Conservation (phyloP, 2,329 filamentous ascomycete genomes). For the Onygena corvina region DNA sequence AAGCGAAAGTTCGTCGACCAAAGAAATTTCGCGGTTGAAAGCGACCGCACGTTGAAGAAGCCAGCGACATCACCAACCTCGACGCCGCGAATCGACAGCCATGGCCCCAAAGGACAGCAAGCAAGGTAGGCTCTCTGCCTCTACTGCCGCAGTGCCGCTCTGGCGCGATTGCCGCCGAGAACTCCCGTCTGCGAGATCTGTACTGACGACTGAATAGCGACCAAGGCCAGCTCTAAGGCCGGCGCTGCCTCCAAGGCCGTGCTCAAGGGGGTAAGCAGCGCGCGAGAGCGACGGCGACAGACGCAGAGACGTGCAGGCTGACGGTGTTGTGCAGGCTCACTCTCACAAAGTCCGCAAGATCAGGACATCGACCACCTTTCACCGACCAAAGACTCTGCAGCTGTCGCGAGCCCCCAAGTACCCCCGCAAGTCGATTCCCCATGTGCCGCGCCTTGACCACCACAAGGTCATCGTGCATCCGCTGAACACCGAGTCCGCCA, state of each 20-base stretch:
- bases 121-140: conserved; percentile 31
- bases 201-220: neutral
- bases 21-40: conserved; percentile 23
- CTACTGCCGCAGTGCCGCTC: no score
- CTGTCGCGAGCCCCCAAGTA: conserved; percentile 88
- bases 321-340: conserved; percentile 42
- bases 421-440: conserved; percentile 87
- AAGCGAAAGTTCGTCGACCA: conserved; percentile 14
- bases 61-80: conserved; percentile 24
- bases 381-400: conserved; percentile 91
- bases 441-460: conserved; percentile 84
- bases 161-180: no score
- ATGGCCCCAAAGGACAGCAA: conserved; percentile 40
- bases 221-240: conserved; percentile 63
- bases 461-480: conserved; percentile 97
- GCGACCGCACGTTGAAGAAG: conserved; percentile 24
- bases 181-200: no score
- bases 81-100: conserved; percentile 34
- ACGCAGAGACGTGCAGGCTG: conserved; percentile 3
- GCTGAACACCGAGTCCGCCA: conserved; percentile 98
- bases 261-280: conserved; percentile 71
- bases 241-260: conserved; percentile 89
- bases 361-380: conserved; percentile 87
- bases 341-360: conserved; percentile 87
- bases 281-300: conserved; percentile 1